Percentiles rank a stretch among this genome's conserved stretches.
These are phyloP conservation scores for Claviceps paspali DNA, from an alignment of 2,329 filamentous ascomycete genomes.

Conservation along the genomic window DNA sequence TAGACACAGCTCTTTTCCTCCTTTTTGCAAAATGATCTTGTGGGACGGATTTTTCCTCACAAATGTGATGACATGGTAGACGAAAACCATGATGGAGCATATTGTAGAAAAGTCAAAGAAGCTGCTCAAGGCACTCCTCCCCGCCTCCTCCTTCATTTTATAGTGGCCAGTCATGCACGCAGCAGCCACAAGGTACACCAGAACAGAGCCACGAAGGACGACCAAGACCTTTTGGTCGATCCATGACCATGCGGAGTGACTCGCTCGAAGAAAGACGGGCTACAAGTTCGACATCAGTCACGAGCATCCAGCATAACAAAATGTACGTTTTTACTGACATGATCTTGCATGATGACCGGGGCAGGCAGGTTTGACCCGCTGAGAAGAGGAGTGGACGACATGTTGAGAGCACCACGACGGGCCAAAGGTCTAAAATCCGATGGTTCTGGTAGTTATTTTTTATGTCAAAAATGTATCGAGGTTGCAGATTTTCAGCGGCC, in stretches of 20 bases:
- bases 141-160: slow-evolving; percentile 26
- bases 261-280: slow-evolving; percentile 35
- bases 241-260: slow-evolving; percentile 34
- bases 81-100: slow-evolving; percentile 24
- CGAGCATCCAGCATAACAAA: background rate
- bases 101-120: slow-evolving; percentile 35
- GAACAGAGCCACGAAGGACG: slow-evolving; percentile 24
- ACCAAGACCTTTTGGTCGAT: slow-evolving; percentile 32
- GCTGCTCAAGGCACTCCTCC: slow-evolving; percentile 24
- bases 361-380: slow-evolving; percentile 16
- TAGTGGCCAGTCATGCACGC: slow-evolving; percentile 28
- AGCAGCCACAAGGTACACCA: slow-evolving; percentile 28
- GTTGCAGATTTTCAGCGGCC: background rate
- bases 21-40: background rate
- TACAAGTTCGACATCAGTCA: slow-evolving; percentile 11
- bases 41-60: slow-evolving; percentile 17
- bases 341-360: slow-evolving; percentile 19
- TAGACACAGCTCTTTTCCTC: background rate
- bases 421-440: background rate
- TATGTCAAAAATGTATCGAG: background rate
- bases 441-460: background rate
- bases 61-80: slow-evolving; percentile 31
- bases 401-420: slow-evolving; percentile 6
- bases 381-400: slow-evolving; percentile 23
- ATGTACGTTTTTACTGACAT: slow-evolving; percentile 12